Evolutionary conservation across 2,329 filamentous ascomycete genomes (phyloP), one percentile per base, ranked within the genome.

Genomic region (Malbranchea cinnamomea): DNA sequence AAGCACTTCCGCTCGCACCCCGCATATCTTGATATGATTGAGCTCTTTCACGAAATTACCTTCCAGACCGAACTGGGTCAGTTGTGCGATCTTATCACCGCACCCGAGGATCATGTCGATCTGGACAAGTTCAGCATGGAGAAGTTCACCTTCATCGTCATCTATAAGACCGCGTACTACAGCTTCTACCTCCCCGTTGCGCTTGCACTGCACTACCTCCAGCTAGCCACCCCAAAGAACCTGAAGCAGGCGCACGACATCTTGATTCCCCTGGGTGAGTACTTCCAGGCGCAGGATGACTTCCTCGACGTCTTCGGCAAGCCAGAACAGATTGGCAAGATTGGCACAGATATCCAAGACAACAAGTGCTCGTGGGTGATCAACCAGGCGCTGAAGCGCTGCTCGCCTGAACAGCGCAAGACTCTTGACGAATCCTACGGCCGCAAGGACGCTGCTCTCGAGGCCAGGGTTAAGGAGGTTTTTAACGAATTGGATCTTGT

Each of bases 321-420:
- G 45, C 84, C 89, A 22, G 74, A 83, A 48, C 72, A 84, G 49
- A 89, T 98, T 53, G 89, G 89, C 58, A 98, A 98, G 73, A 93
- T 95, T 42, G 89, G 89, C 42, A 98, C 89, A 37, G 89, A 98
- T 51, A 98, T 98, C 57, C 77, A 85, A 68, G 89, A 98, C 64
- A 98, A 98, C 72, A 98, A 98, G 71, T 98, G 89, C 69, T 91
- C 82, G 23, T 98, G 89, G 89, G 65, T 98, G 36, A 71, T 98
- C 59, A 98, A 98, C 69, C 78, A 93, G 60, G 89, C 89, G 26
- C 67, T 98, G 36, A 68, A 74, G 54, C 69, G 78, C 38, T 79
- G 72, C 41, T 85, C 70, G 2, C 74, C 82, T 1, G 83, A 87
- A 54, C 89, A 98, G 68, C 75, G 84, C 50, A 68, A 79, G 59